Base-by-base conservation (phyloP, 2,329 filamentous ascomycete genomes). In the Beauveria asiatica region DNA sequence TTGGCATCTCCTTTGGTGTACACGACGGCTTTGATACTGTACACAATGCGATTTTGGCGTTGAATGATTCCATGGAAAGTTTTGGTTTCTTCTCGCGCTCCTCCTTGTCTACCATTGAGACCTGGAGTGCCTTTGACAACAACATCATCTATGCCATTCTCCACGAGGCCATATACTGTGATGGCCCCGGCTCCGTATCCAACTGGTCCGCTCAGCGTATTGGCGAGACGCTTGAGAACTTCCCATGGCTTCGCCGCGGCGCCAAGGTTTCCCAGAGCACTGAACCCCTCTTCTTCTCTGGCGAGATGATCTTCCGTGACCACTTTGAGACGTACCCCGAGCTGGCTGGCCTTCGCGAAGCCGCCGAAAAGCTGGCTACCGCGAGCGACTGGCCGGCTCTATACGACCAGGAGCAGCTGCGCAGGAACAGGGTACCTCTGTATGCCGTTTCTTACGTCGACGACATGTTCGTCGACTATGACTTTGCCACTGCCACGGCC, bases 381-480 rank as follows among this genome's bases (percentile, higher is more conserved):
- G 82, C 83, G 49, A 73, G 80, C 5, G 81, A 86, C 63, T 97
- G 93, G 92, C 83, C 87, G 2, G 75, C 78, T 0, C 78, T 97
- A 5, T 97, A 96, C 70, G 84, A 96, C 68, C 77, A 84, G 63
- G 81, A 83, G 57, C 87, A 89, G 72, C 78, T 97, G 52, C 81
- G 80, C 19, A 82, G 80, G 67, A 97, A 97, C 67, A 79, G 86
- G 61, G 90, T 97, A 0, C 92, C 93, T 0, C 85, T 96, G 0
- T 97, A 94, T 68, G 88, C 92, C 1, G 90, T 89, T 1, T 88
- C 85, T 2, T 97, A 89, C 66, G 72, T 90, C 5, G 88, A 96
- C 64, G 92, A 96, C 70, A 94, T 97, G 89, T 97, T 95, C 68
- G 92, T 97, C 33, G 89, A 95, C 68, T 89, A 83, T 65, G 83